Conservation (phyloP, 305 asterid genomes). For the Salvia sclarea region DNA sequence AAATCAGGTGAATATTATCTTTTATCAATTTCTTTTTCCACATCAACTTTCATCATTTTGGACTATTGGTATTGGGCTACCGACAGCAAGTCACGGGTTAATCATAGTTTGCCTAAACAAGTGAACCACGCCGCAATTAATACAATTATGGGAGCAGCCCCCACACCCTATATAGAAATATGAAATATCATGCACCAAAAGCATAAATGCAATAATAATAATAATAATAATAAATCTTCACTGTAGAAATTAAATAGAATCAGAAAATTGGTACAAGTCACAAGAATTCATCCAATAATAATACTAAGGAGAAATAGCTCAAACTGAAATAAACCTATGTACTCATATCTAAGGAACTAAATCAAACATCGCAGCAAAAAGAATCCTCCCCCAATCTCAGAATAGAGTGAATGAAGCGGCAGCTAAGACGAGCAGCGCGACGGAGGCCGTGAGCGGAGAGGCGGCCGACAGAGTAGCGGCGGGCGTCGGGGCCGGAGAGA, state of each 20-base stretch:
- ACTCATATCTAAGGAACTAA: neutral
- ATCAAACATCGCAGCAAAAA: neutral
- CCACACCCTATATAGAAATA: neutral
- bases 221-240: neutral
- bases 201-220: neutral
- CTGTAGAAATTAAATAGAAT: neutral
- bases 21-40: too few relatives aligned
- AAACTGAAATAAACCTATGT: constrained; percentile 27
- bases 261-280: constrained; percentile 11
- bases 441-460: constrained; percentile 35
- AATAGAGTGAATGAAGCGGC: constrained; percentile 33
- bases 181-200: neutral
- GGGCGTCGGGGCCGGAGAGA: constrained; percentile 45
- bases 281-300: constrained; percentile 25
- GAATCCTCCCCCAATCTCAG: constrained; percentile 7
- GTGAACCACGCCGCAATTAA: neutral
- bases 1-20: too few relatives aligned
- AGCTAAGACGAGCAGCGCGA: constrained; percentile 34
- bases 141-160: neutral
- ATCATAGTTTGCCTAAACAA: neutral
- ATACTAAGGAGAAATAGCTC: constrained; percentile 19
- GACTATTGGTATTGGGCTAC: neutral
- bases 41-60: neutral
- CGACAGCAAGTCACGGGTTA: neutral
- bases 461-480: constrained; percentile 34